phyloP scores from a whole-genome alignment of 1,284 basidiomycete species.

The Lignosus rhinocerotis region DNA sequence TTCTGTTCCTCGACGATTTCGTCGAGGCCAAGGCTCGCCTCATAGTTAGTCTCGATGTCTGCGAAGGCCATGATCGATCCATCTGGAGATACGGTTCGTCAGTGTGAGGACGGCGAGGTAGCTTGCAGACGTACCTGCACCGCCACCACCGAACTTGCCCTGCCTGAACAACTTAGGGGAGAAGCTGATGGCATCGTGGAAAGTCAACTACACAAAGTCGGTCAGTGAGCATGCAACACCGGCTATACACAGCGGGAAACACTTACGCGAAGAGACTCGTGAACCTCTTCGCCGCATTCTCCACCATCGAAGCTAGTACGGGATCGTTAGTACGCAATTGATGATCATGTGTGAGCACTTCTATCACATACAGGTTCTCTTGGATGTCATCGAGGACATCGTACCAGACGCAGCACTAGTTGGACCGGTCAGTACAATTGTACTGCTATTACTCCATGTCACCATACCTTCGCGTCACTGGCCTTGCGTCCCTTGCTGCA shows the following conservation, averaged over 20 bases:
- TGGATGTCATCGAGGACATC: conserved; percentile 21
- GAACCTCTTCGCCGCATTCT: conserved; percentile 29
- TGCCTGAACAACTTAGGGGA: conserved; percentile 21
- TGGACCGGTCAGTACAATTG: neutral
- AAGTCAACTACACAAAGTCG: conserved; percentile 18
- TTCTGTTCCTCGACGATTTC: conserved; percentile 30
- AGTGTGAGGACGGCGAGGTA: neutral
- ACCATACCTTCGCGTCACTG: conserved; percentile 31
- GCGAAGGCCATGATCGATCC: conserved; percentile 32
- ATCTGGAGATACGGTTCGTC: conserved; percentile 4
- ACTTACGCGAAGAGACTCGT: conserved; percentile 24
- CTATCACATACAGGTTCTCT: conserved; percentile 5
- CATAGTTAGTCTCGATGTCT: conserved; percentile 27
- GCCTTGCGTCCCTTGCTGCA: conserved; percentile 30
- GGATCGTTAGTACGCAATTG: neutral
- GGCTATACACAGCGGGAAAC: too few species aligned
- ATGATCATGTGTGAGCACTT: neutral
- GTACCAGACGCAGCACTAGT: conserved; percentile 21
- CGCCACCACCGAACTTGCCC: conserved; percentile 24
- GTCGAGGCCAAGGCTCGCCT: conserved; percentile 32
- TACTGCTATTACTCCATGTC: too few species aligned
- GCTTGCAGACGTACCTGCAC: neutral
- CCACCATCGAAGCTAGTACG: conserved; percentile 17
- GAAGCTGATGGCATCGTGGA: conserved; percentile 27
- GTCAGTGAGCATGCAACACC: neutral